A percentile compares a stretch with the other conserved stretches of the same genome.
Evolutionary conservation across 2,329 filamentous ascomycete genomes (phyloP).

Genomic region (Dendryphion nanum): DNA sequence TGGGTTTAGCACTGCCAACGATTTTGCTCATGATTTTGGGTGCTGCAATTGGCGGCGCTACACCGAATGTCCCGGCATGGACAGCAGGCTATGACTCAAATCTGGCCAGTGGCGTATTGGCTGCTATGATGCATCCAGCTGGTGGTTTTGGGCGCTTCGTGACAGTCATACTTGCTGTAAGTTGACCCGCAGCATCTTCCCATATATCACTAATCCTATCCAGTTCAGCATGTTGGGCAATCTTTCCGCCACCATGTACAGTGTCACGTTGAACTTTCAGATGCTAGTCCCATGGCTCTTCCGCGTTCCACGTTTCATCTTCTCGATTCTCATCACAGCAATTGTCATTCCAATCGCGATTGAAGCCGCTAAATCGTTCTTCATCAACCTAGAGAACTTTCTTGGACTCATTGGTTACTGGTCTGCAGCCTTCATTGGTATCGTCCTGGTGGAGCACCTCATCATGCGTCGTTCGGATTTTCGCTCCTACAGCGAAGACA

Average conservation of each 20-base stretch:
- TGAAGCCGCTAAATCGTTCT: conserved; percentile 56
- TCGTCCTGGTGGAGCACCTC: conserved; percentile 38
- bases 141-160: conserved; percentile 64
- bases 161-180: conserved; percentile 58
- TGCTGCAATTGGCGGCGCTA: conserved; percentile 62
- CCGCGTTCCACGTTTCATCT: conserved; percentile 57
- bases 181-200: conserved; percentile 14
- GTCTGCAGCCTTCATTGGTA: conserved; percentile 33
- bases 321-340: conserved; percentile 57
- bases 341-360: conserved; percentile 61
- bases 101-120: conserved; percentile 58
- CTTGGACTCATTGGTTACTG: conserved; percentile 37
- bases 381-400: conserved; percentile 51
- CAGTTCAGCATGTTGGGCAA: conserved; percentile 54
- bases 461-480: conserved; percentile 36
- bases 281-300: conserved; percentile 58
- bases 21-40: conserved; percentile 62
- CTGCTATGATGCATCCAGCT: conserved; percentile 57
- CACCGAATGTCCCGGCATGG: conserved; percentile 56
- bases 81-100: conserved; percentile 53
- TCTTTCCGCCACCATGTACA: conserved; percentile 60
- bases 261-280: conserved; percentile 64
- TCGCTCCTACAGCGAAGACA: conserved; percentile 36
- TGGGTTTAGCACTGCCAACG: conserved; percentile 56
- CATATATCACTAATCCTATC: not conserved